Evolutionary conservation across 2,329 filamentous ascomycete species (phyloP).

Genomic region (Colletotrichum orchidophilum): DNA sequence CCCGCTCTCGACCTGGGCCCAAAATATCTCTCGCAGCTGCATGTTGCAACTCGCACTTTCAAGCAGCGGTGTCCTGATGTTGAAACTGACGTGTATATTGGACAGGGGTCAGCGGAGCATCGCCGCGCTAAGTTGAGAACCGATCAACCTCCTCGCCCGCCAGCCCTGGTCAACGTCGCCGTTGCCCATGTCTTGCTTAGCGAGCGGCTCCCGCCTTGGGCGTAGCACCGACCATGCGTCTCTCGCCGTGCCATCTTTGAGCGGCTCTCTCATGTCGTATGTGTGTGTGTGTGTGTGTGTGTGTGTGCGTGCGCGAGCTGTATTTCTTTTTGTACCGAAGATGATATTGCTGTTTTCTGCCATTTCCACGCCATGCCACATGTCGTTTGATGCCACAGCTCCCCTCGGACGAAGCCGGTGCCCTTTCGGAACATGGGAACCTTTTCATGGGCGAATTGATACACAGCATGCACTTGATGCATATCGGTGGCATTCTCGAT

Average conservation of each 20-base stretch:
- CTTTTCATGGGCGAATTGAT: not conserved
- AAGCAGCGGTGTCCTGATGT: conserved; percentile 33
- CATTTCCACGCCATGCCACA: conserved; percentile 8
- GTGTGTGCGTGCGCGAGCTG: not conserved
- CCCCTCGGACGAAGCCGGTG: conserved; percentile 14
- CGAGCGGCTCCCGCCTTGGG: conserved; percentile 29
- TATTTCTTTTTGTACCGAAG: conserved; percentile 3
- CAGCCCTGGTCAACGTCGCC: conserved; percentile 9
- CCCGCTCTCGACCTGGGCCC: not conserved
- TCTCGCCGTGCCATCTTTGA: conserved; percentile 13
- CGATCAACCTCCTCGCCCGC: not conserved
- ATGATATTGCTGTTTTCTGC: conserved; percentile 18
- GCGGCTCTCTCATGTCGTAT: conserved; percentile 12
- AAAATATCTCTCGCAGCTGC: conserved; percentile 28
- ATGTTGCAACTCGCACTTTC: conserved; percentile 10
- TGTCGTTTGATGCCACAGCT: conserved; percentile 22
- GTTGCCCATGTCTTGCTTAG: conserved; percentile 31
- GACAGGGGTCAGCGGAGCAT: conserved; percentile 16
- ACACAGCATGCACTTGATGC: not conserved
- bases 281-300: not conserved
- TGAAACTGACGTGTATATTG: conserved; percentile 34
- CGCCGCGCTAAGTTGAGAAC: conserved; percentile 19
- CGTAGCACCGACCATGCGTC: conserved; percentile 17
- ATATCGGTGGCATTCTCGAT: not conserved
- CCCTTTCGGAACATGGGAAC: not conserved